phyloP scores from a whole-genome alignment of 148 eudicot species.

The Persicaria tinctoria region DNA sequence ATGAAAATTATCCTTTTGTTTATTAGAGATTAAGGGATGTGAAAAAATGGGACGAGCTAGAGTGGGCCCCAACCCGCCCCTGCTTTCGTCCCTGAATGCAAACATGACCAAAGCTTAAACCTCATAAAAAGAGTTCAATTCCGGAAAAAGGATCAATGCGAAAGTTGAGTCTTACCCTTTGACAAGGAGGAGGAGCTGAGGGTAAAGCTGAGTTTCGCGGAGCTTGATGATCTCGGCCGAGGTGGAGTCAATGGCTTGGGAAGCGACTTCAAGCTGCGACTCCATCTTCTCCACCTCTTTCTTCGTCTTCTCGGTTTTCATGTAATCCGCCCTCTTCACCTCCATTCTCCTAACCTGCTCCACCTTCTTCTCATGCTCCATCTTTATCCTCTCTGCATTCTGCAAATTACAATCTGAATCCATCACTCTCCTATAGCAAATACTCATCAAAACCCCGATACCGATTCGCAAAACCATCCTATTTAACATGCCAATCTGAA shows the following conservation, averaged over 20 bases:
- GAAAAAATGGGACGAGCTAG: too few species aligned
- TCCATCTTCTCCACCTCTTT: conserved; percentile 88
- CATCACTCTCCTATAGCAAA: too few species aligned
- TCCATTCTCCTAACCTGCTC: conserved; percentile 72
- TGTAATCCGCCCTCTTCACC: conserved; percentile 66
- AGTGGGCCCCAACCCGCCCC: too few species aligned
- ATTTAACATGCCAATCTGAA: too few species aligned
- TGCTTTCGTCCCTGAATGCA: too few species aligned
- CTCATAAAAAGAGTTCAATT: too few species aligned
- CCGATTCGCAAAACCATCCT: too few species aligned
- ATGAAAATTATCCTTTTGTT: too few species aligned
- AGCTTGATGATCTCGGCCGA: conserved; percentile 77
- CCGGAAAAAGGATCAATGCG: neutral
- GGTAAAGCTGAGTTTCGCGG: conserved; percentile 86
- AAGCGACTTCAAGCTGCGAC: conserved; percentile 67
- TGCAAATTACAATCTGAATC: conserved; percentile 10
- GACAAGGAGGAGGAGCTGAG: conserved; percentile 82
- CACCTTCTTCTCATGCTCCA: conserved; percentile 78
- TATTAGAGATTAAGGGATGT: too few species aligned
- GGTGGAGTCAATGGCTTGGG: conserved; percentile 79
- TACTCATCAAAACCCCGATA: too few species aligned
- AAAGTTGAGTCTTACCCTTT: conserved; percentile 46
- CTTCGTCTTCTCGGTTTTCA: conserved; percentile 80
- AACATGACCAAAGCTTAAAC: too few species aligned
- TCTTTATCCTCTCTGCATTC: conserved; percentile 69